A percentile compares a stretch with the other conserved stretches of the same genome.
Conservation (phyloP, 305 asterid genomes). For the Ruellia speciosa region DNA sequence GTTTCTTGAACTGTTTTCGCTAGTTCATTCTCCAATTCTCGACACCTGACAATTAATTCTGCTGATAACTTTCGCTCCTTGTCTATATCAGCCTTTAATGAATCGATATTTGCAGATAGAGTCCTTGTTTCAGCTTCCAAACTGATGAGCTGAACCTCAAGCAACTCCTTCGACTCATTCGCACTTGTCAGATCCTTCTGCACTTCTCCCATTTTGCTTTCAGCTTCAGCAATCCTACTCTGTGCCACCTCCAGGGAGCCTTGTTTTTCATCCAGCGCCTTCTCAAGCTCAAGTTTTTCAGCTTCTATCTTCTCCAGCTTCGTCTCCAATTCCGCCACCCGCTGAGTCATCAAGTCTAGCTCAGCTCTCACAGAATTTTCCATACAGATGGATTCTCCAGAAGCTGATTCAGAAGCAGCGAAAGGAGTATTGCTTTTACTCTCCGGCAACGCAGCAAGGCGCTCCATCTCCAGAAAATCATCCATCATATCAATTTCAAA, state of each 20-base stretch:
- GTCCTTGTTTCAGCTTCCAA: constrained; percentile 54
- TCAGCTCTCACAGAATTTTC: constrained; percentile 40
- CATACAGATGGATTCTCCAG: constrained; percentile 26
- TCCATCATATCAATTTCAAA: constrained; percentile 68
- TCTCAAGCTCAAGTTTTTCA: constrained; percentile 43
- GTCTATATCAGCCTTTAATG: constrained; percentile 30
- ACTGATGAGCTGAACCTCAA: constrained; percentile 36
- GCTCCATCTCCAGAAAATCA: constrained; percentile 82
- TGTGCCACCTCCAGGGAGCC: constrained; percentile 31
- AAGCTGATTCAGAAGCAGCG: constrained; percentile 26
- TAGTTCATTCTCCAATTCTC: constrained; percentile 38
- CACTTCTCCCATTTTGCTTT: constrained; percentile 31
- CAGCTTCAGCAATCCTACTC: constrained; percentile 27
- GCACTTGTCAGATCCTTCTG: constrained; percentile 31
- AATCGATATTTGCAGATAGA: constrained; percentile 31
- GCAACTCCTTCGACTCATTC: constrained; percentile 39
- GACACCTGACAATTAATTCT: constrained; percentile 31
- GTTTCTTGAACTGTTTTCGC: constrained; percentile 28
- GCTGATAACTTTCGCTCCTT: constrained; percentile 33
- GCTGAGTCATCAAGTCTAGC: constrained; percentile 33
- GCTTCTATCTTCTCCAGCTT: constrained; percentile 36
- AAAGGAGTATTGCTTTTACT: constrained; percentile 26
- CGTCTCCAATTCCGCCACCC: constrained; percentile 42
- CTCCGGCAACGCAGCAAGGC: constrained; percentile 58
- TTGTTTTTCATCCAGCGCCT: constrained; percentile 30